Conservation (phyloP, 371 early-diverging fungal species). For the Rhizopus delemar region DNA sequence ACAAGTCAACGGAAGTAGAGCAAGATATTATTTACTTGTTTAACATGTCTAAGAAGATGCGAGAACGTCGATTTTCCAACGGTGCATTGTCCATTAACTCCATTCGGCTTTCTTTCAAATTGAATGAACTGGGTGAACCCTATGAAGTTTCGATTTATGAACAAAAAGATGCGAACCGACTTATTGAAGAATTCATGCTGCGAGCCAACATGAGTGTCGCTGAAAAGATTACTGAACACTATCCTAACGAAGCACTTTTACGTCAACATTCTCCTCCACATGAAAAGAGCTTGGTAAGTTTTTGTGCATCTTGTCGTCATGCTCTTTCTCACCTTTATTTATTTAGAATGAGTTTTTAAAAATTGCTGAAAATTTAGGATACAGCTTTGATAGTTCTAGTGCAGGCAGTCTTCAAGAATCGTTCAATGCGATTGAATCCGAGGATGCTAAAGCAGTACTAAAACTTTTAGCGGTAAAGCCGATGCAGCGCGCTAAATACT, state of each 20-base stretch:
- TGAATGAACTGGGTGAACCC: constrained; percentile 76
- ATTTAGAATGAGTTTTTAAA: constrained; percentile 54
- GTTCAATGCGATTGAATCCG: constrained; percentile 63
- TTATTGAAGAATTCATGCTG: constrained; percentile 99
- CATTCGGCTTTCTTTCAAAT: constrained; percentile 73
- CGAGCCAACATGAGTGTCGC: constrained; percentile 98
- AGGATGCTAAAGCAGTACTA: constrained; percentile 54
- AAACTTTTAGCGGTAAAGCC: constrained; percentile 76
- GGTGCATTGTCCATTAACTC: constrained; percentile 87
- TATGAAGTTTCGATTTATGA: constrained; percentile 70
- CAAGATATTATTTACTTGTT: constrained; percentile 50
- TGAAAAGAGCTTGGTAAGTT: constrained; percentile 60
- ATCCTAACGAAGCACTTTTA: constrained; percentile 91
- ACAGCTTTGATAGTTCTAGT: constrained; percentile 42
- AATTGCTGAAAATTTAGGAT: constrained; percentile 50
- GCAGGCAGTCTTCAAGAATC: constrained; percentile 70
- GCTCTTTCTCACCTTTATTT: background rate
- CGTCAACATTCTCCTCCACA: constrained; percentile 84
- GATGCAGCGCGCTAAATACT: constrained; percentile 95
- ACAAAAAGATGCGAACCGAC: constrained; percentile 89
- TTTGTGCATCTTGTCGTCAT: background rate
- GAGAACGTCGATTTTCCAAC: constrained; percentile 75
- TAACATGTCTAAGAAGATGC: constrained; percentile 67
- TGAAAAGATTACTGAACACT: constrained; percentile 78
- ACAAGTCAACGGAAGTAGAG: constrained; percentile 14